Percentiles rank a stretch among this genome's conserved stretches.
Conservation (phyloP, 371 early-diverging fungal species). For the Cladochytrium tenue region DNA sequence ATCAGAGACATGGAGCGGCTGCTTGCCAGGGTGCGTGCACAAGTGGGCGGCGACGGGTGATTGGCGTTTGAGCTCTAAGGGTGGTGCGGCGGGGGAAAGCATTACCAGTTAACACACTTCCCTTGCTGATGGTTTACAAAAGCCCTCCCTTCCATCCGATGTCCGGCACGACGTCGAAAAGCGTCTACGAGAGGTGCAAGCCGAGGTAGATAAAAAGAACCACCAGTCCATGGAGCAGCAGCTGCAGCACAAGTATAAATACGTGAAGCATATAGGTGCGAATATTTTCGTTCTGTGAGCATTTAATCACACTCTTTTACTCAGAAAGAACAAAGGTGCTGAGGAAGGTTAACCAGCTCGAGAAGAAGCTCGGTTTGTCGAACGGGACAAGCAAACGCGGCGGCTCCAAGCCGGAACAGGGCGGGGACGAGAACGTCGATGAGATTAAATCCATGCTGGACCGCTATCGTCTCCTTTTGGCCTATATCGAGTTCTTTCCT, state of each 20-base stretch:
- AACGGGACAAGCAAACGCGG: not conserved
- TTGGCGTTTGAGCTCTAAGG: too few species aligned
- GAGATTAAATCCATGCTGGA: constrained; percentile 12
- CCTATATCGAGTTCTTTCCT: constrained; percentile 39
- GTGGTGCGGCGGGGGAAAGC: too few species aligned
- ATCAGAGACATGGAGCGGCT: too few species aligned
- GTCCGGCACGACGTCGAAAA: constrained; percentile 33
- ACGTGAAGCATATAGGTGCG: constrained; percentile 43
- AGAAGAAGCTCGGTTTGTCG: constrained; percentile 6
- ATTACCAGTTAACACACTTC: too few species aligned
- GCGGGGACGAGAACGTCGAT: not conserved
- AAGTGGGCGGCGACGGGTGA: too few species aligned
- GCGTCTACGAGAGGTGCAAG: constrained; percentile 29
- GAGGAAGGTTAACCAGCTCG: constrained; percentile 11
- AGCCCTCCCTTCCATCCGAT: constrained; percentile 29
- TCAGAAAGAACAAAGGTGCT: constrained; percentile 26
- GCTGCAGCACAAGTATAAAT: constrained; percentile 39
- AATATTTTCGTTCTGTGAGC: not conserved
- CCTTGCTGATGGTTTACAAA: not conserved
- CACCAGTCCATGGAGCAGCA: constrained; percentile 24
- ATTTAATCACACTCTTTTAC: not conserved
- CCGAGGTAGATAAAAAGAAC: constrained; percentile 17
- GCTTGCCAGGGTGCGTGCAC: too few species aligned
- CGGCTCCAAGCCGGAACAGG: too few species aligned
- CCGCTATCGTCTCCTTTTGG: constrained; percentile 18